Evolutionary conservation across 495 filamentous ascomycete species (phyloP), one percentile per base, ranked within the genome.

Genomic region (Daldinia decipiens): DNA sequence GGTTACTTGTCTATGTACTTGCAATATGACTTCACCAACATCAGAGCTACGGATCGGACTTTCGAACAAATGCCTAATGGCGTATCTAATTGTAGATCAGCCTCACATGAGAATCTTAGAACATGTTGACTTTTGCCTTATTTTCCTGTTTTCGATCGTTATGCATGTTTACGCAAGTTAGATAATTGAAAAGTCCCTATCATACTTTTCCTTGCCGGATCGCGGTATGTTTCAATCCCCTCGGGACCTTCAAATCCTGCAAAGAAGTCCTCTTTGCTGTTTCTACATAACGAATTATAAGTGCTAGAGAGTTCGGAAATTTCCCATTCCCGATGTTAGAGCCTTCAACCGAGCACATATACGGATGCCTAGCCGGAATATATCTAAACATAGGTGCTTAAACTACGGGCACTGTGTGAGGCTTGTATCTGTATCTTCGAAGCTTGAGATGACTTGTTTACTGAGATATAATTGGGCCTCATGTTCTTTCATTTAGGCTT

Each of bases 351-450:
- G 13, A 53, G 38, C 27, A 21, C 6, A 31, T 31, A 53, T 72
- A 53, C 40, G 69, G 36, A 64, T 67, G 34, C 24, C 54, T 31
- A 19, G 47, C 29, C 47, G 38, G 47, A 31, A 67, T 55, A 59
- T 45, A 43, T 53, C 38, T 38, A 27, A 53, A 50, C 45, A 24
- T 63, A 34, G 24, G 34, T 36, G 6, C 17, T 57, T 13, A 17
- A 9, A 39, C 31, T 52, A 68, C 26, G 32, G 59, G 21, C 65
- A 72, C 69, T 32, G 64, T 72, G 69, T 59, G 45, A 70, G 21
- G 15, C 38, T 31, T 56, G 32, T 34, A 34, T 51, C 1, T 34
- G 32, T 34, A 6, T n/a, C 29, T 5, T 53, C 11, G 4, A 53
- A 43, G 45, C 24, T 13, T 12, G 21, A 12, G 21, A n/a, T 39